Percentiles rank a stretch among this genome's conserved stretches.
Conservation (phyloP, 768 basidiomycete species). For the Cantharellus anzutake region DNA sequence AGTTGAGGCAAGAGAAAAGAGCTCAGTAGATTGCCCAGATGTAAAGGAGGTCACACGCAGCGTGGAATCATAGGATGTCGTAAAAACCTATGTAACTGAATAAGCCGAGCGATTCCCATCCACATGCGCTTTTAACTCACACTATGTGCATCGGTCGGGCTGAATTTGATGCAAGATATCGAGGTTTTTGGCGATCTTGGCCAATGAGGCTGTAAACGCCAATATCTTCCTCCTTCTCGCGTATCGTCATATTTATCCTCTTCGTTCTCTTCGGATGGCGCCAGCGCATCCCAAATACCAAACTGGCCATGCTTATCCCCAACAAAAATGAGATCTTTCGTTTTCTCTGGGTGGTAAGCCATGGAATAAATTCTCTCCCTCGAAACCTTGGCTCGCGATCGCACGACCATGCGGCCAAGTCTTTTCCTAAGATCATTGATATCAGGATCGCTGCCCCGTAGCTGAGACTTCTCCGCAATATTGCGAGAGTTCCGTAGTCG, state of each 20-base stretch:
- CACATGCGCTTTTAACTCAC: constrained; percentile 28
- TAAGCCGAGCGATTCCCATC: not conserved
- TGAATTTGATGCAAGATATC: constrained; percentile 58
- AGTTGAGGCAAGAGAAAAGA: constrained; percentile 40
- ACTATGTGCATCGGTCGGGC: constrained; percentile 55
- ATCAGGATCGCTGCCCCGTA: no score
- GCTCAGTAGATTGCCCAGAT: constrained; percentile 48
- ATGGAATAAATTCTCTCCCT: no score
- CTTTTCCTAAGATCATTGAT: no score
- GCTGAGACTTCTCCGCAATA: no score
- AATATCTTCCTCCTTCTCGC: constrained; percentile 52
- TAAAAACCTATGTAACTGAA: constrained; percentile 38
- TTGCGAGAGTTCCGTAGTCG: no score
- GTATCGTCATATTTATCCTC: constrained; percentile 34
- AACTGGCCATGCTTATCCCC: constrained; percentile 64
- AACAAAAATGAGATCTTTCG: no score
- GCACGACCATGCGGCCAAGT: no score
- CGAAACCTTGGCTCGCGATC: no score
- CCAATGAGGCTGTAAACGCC: constrained; percentile 70
- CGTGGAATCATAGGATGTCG: constrained; percentile 66
- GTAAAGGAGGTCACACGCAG: constrained; percentile 54
- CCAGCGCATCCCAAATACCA: constrained; percentile 75
- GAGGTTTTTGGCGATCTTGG: constrained; percentile 64
- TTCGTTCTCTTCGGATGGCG: constrained; percentile 36
- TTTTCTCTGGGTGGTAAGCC: no score